Evolutionary conservation across 83 land plant genomes (phyloP).

Genomic region (Picea abies): DNA sequence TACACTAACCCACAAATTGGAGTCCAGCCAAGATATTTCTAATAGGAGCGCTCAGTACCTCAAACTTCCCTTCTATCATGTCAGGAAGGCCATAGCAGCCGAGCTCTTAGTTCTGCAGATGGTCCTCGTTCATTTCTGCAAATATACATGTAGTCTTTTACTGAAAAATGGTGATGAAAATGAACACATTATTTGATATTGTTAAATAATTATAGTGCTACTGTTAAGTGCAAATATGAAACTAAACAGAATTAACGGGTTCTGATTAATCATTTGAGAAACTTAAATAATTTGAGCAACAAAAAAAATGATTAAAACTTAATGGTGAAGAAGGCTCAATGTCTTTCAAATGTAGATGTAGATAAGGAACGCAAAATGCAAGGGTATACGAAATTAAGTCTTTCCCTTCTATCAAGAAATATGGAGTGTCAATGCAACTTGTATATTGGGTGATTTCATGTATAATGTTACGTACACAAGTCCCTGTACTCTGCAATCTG

Average conservation of each 20-base stretch:
- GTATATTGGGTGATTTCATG: not conserved
- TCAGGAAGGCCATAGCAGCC: constrained; percentile 9
- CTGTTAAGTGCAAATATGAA: too few relatives aligned
- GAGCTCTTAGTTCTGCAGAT: constrained; percentile 8
- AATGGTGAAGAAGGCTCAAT: not conserved
- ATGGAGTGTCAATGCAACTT: not conserved
- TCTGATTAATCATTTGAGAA: too few relatives aligned
- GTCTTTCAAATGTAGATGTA: too few relatives aligned
- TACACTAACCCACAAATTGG: not conserved
- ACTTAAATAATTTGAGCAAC: too few relatives aligned
- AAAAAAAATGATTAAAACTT: not conserved
- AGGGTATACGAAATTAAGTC: not conserved
- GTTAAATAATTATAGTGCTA: not conserved
- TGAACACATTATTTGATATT: not conserved
- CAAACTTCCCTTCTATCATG: not conserved
- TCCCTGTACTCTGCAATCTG: not conserved
- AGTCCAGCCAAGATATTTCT: not conserved
- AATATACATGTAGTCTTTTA: constrained; percentile 4
- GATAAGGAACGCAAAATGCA: not conserved
- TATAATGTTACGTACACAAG: not conserved
- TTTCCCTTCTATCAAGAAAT: not conserved
- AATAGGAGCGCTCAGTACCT: not conserved
- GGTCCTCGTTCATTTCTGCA: constrained; percentile 8
- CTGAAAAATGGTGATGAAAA: not conserved
- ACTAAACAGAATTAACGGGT: too few relatives aligned